phyloP scores from a whole-genome alignment of 768 basidiomycete species.

The Boletus barrowsii region DNA sequence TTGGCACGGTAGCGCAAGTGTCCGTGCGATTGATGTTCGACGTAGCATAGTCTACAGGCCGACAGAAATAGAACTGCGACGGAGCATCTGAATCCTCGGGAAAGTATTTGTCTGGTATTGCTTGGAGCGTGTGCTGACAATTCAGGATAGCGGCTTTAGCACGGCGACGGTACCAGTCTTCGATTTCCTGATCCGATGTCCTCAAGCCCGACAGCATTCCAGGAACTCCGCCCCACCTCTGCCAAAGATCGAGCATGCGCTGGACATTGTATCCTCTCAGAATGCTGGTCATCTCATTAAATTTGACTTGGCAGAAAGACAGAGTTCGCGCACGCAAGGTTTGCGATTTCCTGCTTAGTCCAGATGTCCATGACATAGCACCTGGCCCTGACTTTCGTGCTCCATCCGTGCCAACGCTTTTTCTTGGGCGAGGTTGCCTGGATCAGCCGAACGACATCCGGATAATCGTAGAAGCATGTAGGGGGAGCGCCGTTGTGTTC shows the following conservation, averaged over 20 bases:
- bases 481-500: no score
- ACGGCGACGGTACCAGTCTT: fast-evolving
- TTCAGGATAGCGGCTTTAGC: neutral
- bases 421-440: neutral
- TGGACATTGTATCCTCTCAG: neutral
- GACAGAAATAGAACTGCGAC: no score
- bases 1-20: no score
- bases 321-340: no score
- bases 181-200: neutral
- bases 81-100: no score
- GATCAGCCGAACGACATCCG: neutral
- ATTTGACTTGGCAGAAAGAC: neutral
- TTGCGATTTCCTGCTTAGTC: no score
- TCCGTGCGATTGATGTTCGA: no score
- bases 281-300: neutral
- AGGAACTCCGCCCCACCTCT: neutral
- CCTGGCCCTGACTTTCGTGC: no score
- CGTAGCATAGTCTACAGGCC: no score
- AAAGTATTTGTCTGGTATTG: no score
- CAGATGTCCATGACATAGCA: no score
- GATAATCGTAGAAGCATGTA: neutral
- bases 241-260: neutral
- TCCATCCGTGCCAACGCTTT: no score
- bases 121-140: neutral
- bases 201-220: neutral